Conservation (phyloP, 352 stramenopile species). For the Bremia lactucae region DNA sequence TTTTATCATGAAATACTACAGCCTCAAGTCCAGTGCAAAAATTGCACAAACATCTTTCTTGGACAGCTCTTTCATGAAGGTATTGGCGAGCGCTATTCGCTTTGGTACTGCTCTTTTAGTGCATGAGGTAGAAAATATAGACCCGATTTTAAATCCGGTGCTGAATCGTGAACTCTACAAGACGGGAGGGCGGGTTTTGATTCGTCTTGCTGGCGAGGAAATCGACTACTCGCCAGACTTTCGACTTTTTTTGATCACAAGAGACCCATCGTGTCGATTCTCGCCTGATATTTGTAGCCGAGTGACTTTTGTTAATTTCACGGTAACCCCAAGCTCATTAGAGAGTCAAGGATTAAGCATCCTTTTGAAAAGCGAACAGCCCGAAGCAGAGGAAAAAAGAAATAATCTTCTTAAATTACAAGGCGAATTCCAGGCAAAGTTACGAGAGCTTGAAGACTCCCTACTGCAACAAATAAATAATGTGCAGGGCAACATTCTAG, state of each 20-base stretch:
- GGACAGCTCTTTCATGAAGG: slow-evolving; percentile 99
- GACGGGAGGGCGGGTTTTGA: slow-evolving; percentile 94
- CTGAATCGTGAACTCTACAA: slow-evolving; percentile 98
- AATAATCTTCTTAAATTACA: slow-evolving; percentile 95
- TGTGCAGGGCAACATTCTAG: slow-evolving; percentile 98
- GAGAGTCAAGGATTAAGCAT: slow-evolving; percentile 93
- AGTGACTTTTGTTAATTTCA: slow-evolving; percentile 99
- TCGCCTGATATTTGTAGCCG: slow-evolving; percentile 98
- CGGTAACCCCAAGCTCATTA: slow-evolving; percentile 96
- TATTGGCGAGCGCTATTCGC: slow-evolving; percentile 97
- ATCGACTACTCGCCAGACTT: slow-evolving; percentile 99
- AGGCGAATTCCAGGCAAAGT: slow-evolving; percentile 94
- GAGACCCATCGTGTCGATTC: slow-evolving; percentile 94
- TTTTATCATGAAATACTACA: slow-evolving; percentile 98
- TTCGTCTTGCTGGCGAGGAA: slow-evolving; percentile 96
- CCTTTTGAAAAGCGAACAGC: slow-evolving; percentile 94
- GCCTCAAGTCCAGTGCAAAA: slow-evolving; percentile 82
- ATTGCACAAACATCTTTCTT: slow-evolving; percentile 99
- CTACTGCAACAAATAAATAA: slow-evolving; percentile 97
- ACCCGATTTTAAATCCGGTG: slow-evolving; percentile 99
- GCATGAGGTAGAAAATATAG: slow-evolving; percentile 98
- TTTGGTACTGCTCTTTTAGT: slow-evolving; percentile 99
- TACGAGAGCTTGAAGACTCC: slow-evolving; percentile 97
- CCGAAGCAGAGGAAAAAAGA: slow-evolving; percentile 95
- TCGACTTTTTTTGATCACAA: slow-evolving; percentile 96